Evolutionary conservation across 2,329 filamentous ascomycete species (phyloP), one percentile per base, ranked within the genome.

Genomic region (Beauveria sp.): DNA sequence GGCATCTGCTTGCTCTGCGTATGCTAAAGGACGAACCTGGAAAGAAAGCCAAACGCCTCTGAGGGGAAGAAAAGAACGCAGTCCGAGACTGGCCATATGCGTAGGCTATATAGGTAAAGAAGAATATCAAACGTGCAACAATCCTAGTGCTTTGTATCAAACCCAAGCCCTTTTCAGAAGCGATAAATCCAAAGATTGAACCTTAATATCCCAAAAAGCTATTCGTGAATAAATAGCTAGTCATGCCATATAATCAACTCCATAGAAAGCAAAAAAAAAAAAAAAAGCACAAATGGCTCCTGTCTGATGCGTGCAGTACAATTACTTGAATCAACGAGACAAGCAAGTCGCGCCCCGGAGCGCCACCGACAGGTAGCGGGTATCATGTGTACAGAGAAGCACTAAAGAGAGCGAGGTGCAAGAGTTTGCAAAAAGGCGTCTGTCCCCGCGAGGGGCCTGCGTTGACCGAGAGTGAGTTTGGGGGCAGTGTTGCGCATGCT

Each of bases 171-270:
- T 56, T 24, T 48, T 14, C 22, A 51, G 22, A 22, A 50, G 28
- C 43, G 12, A 43, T 14, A 37, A 30, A 30, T 56, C 43, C 41
- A 48, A 56, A 46, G 22, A 43, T 28, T 18, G 26, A 28, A 30
- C 22, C 51, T 22, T 18, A 54, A n/a, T 22, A 54, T 12, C 18
- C n/a, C 28, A 44, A 48, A 37, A 16, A n/a, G 26, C 37, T 47
- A 30, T 46, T 26, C 40, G 24, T 26, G 40, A 48, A 56, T 48
- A 24, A 40, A 26, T 3, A 56, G 54, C 43, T 10, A 26, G 54
- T 28, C 54, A 56, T 37, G 54, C 54, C 54, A 56, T 56, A 28
- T 48, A 56, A 22, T 37, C n/a, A 56, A 56, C 54, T 56, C 54
- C 54, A 26, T 47, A 56, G 14, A 47, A 47, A 37, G 28, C 41